phyloP scores from a whole-genome alignment of 352 stramenopile species.

The Phytophthora kernoviae region DNA sequence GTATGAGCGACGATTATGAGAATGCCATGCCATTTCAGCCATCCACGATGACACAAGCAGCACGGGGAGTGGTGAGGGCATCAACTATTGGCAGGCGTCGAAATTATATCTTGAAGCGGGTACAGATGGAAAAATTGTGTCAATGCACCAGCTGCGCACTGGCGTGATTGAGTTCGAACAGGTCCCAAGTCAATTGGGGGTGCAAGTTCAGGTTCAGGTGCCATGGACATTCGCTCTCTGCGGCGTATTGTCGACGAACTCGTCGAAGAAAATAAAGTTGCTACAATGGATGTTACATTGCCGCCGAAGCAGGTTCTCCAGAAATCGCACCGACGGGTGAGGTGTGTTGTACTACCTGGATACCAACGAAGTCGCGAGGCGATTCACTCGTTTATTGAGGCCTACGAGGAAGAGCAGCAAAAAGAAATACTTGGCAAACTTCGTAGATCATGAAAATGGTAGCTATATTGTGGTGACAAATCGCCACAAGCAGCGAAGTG shows the following conservation, averaged over 20 bases:
- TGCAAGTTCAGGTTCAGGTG: slow-evolving; percentile 25
- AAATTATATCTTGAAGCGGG: slow-evolving; percentile 62
- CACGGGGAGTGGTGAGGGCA: slow-evolving; percentile 50
- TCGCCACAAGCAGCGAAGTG: slow-evolving; percentile 32
- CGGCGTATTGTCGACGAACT: slow-evolving; percentile 71
- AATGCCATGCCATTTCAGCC: slow-evolving; percentile 36
- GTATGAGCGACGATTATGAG: slow-evolving; percentile 11
- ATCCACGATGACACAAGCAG: slow-evolving; percentile 62
- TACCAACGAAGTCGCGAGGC: slow-evolving; percentile 53
- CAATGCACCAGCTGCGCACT: slow-evolving; percentile 65
- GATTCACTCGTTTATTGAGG: slow-evolving; percentile 63
- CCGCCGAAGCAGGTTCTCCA: slow-evolving; percentile 72
- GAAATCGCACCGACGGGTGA: slow-evolving; percentile 63
- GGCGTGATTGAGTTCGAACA: slow-evolving; percentile 60
- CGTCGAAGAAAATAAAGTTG: slow-evolving; percentile 45
- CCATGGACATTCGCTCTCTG: slow-evolving; percentile 74
- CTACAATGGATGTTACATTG: slow-evolving; percentile 70
- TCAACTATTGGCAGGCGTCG: slow-evolving; percentile 59
- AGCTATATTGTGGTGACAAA: slow-evolving; percentile 70
- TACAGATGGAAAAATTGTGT: slow-evolving; percentile 71
- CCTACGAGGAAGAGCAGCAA: slow-evolving; percentile 69
- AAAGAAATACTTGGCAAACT: slow-evolving; percentile 61
- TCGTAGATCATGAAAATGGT: slow-evolving; percentile 60
- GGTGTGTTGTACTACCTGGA: slow-evolving; percentile 66
- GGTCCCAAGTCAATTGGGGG: slow-evolving; percentile 25